Conservation (phyloP, 371 early-diverging fungal genomes). For the Saksenaea vasiformis region DNA sequence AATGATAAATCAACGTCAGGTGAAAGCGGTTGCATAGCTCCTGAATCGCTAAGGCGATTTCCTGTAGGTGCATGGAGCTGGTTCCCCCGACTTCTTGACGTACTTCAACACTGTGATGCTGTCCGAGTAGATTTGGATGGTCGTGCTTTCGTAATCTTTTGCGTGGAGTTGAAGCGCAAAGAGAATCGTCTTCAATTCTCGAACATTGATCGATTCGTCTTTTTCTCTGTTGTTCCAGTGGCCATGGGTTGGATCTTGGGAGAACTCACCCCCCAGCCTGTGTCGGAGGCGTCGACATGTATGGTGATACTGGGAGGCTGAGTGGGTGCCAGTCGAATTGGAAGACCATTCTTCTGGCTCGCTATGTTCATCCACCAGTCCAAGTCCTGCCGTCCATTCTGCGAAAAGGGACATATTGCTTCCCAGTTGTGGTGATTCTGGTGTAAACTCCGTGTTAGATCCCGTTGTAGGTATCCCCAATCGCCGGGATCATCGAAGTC, state of each 20-base stretch:
- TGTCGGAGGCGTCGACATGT: slow-evolving; percentile 11
- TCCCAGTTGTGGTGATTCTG: slow-evolving; percentile 6
- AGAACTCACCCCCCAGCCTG: slow-evolving; percentile 9
- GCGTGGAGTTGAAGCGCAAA: slow-evolving; percentile 19
- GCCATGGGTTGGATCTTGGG: slow-evolving; percentile 1
- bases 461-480: slow-evolving; percentile 15
- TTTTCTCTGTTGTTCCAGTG: slow-evolving; percentile 21
- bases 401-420: not conserved
- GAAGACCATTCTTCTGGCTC: slow-evolving; percentile 14
- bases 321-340: not conserved
- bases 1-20: slow-evolving; percentile 10
- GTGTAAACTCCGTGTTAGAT: slow-evolving; percentile 1
- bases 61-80: slow-evolving; percentile 15
- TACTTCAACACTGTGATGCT: slow-evolving; percentile 30
- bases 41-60: slow-evolving; percentile 18
- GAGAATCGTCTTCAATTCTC: slow-evolving; percentile 22
- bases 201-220: slow-evolving; percentile 20
- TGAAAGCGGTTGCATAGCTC: slow-evolving; percentile 15
- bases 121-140: slow-evolving; percentile 20
- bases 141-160: slow-evolving; percentile 9
- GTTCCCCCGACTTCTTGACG: slow-evolving; percentile 19
- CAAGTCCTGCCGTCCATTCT: not conserved
- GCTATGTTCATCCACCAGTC: slow-evolving; percentile 8
- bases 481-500: slow-evolving; percentile 17
- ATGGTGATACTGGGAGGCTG: not conserved